Base-by-base conservation (phyloP, 2,329 filamentous ascomycete species). In the Blastomyces parvus region DNA sequence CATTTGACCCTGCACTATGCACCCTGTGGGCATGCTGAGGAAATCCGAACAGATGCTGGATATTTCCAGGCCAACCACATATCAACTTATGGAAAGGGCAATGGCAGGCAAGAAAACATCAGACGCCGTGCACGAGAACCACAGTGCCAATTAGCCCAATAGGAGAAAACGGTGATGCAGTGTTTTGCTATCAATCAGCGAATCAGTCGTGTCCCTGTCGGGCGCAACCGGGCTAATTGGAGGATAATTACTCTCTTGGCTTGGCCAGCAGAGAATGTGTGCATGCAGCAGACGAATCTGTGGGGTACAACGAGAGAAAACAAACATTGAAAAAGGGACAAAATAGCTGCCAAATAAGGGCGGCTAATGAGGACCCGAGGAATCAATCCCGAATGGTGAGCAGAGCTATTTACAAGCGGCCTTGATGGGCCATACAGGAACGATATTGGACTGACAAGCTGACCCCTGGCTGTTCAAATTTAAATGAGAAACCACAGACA, bases 141-240 rank as follows among this genome's bases (percentile, higher is more conserved):
- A 55, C 27, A 33, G 27, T 13, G 30, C 27, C 17, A 55, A 27
- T 14, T 36, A n/a, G 6, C 52, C 52, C 13, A 55, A 55, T 55
- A 33, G 30, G n/a, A 57, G n/a, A 22, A 57, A 40, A 57, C 2
- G n/a, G 11, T 17, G 36, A 3, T 57, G 19, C 36, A 57, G 33
- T 40, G 11, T 57, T 33, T 30, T 40, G 30, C 46, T 59, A 8
- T 30, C 38, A 25, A 59, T n/a, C 27, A 14, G 9, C 57, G 38
- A 59, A 59, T 59, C 57, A 48, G 40, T n/a, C 27, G 2, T 46
- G 25, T 9, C 22, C 13, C 57, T 11, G 57, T 40, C 38, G 40
- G 57, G 57, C 57, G 57, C 40, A 42, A 19, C 36, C 6, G 36
- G 57, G 40, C 22, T 36, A 27, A 59, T 59, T 33, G 57, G 57